Evolutionary conservation across 139 green algal species (phyloP).

Genomic region (Chlamydomonas eustigma): DNA sequence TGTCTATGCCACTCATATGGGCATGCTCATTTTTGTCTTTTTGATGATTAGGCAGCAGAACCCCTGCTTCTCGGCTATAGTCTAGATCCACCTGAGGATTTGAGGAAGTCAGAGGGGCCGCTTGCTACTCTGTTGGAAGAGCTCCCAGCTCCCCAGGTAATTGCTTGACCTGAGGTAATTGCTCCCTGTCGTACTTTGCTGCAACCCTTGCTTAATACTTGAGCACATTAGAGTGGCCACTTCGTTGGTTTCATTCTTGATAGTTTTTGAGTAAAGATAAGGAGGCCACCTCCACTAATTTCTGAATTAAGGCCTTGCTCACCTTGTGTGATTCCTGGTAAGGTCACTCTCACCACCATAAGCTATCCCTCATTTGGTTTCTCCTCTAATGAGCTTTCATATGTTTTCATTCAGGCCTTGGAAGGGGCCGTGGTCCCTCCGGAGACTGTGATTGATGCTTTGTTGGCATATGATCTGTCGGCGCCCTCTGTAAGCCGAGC

Average conservation of each 20-base stretch:
- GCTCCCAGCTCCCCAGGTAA: background rate
- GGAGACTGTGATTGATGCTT: background rate
- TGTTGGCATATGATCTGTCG: constrained; percentile 1
- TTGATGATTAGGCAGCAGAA: constrained; percentile 7
- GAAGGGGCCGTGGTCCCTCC: background rate
- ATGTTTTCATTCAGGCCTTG: background rate
- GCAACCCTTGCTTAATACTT: background rate
- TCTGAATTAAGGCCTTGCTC: no score
- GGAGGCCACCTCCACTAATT: no score
- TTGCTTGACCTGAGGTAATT: background rate
- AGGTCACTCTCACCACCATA: no score
- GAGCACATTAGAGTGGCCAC: background rate
- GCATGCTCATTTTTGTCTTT: no score
- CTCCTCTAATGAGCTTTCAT: no score
- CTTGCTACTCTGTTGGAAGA: background rate
- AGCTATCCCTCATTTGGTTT: no score
- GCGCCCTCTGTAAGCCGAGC: background rate
- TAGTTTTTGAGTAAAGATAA: no score
- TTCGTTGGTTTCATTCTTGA: no score
- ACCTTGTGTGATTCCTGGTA: no score
- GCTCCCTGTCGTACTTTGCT: background rate
- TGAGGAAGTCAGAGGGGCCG: background rate
- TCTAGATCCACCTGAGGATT: background rate
- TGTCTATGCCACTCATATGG: no score
- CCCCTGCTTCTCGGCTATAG: constrained; percentile 9